Conservation (phyloP, 2,329 filamentous ascomycete species). For the Neonectria faginata region DNA sequence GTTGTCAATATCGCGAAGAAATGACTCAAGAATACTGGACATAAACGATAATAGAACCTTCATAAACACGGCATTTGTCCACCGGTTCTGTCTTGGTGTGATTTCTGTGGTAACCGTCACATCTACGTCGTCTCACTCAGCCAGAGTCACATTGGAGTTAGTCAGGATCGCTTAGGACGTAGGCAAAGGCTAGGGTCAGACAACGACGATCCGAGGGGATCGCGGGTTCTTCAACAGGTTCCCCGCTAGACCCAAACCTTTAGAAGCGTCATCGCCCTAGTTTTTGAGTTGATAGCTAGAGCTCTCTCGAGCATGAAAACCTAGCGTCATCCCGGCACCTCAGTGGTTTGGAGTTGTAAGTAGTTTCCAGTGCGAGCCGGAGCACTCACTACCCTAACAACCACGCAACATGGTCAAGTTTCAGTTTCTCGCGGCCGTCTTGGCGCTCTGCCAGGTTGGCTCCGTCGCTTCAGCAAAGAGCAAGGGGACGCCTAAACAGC, state of each 20-base stretch:
- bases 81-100: neutral
- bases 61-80: neutral
- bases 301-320: too few relatives aligned
- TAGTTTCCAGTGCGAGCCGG: neutral
- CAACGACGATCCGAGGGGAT: neutral
- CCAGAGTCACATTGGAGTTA: too few relatives aligned
- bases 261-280: neutral
- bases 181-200: neutral
- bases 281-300: neutral
- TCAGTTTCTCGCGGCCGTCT: constrained; percentile 19
- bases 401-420: constrained; percentile 30
- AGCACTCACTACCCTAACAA: neutral
- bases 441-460: constrained; percentile 18
- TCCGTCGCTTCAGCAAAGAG: constrained; percentile 10
- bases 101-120: too few relatives aligned
- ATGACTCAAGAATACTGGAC: neutral
- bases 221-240: neutral
- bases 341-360: constrained; percentile 1
- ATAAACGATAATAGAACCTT: neutral
- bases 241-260: neutral
- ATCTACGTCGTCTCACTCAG: neutral
- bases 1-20: constrained; percentile 4
- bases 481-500: constrained; percentile 26
- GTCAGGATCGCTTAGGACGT: neutral
- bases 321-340: neutral